phyloP scores from a whole-genome alignment of 1,284 basidiomycete genomes.

The Cerrena zonata region DNA sequence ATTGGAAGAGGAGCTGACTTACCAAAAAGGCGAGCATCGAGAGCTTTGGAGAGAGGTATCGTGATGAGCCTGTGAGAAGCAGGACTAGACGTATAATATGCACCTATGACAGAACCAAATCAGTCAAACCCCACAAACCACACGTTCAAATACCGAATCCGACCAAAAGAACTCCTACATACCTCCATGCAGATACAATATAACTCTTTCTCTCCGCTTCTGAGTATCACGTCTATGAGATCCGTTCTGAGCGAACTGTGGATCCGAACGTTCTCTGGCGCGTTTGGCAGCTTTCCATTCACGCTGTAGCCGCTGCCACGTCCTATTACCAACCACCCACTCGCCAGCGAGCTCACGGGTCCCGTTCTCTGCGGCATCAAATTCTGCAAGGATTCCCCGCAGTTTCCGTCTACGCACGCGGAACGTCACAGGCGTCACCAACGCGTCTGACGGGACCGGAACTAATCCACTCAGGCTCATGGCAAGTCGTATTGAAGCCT shows the following conservation, averaged over 20 bases:
- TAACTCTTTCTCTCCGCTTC: conserved; percentile 68
- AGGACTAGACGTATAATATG: conserved; percentile 90
- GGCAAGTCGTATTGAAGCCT: conserved; percentile 72
- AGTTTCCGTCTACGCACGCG: conserved; percentile 69
- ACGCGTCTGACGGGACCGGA: conserved; percentile 87
- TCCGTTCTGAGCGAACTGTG: too few relatives aligned
- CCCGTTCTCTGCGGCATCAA: conserved; percentile 70
- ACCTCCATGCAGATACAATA: conserved; percentile 93
- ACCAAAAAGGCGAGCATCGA: conserved; percentile 93
- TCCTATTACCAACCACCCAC: conserved; percentile 90
- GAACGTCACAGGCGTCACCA: conserved; percentile 94
- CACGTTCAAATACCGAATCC: too few relatives aligned
- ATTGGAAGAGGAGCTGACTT: too few relatives aligned
- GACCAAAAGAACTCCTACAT: conserved; percentile 20
- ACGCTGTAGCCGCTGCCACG: conserved; percentile 83
- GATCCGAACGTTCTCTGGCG: too few relatives aligned
- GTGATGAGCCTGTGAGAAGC: conserved; percentile 91
- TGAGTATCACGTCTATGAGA: conserved; percentile 11
- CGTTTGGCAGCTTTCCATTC: conserved; percentile 60
- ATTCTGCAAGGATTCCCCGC: conserved; percentile 71
- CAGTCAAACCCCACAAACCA: too few relatives aligned
- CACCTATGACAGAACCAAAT: conserved; percentile 54
- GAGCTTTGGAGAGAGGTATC: conserved; percentile 85
- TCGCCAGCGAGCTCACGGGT: conserved; percentile 84
- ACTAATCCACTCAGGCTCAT: conserved; percentile 80